Evolutionary conservation across 2,329 filamentous ascomycete genomes (phyloP).

Genomic region (Verticillium tricorpus): DNA sequence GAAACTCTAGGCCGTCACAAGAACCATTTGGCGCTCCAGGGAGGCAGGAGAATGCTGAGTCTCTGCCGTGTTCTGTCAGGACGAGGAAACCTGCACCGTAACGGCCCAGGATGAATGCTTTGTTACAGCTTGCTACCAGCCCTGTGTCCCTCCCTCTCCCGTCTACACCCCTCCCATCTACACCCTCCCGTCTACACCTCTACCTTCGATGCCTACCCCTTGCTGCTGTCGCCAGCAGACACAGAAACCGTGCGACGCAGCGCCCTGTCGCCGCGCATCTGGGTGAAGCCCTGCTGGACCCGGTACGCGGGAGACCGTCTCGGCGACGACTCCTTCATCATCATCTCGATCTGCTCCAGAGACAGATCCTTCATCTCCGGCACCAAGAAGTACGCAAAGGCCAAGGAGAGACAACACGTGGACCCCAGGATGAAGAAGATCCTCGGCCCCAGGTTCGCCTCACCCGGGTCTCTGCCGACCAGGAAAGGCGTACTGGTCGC

Average conservation of each 20-base stretch:
- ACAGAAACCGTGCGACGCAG: not conserved
- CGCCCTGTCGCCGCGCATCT: not conserved
- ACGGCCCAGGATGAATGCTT: no score
- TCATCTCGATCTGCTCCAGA: conserved; percentile 68
- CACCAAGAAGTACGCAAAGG: conserved; percentile 56
- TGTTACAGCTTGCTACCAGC: no score
- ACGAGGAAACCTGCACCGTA: no score
- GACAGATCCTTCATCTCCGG: conserved; percentile 72
- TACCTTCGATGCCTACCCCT: not conserved
- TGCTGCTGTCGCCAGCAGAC: not conserved
- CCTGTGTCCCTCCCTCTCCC: not conserved
- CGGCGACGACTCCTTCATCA: conserved; percentile 29
- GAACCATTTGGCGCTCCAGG: no score
- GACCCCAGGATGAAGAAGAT: conserved; percentile 60
- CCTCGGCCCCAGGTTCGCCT: conserved; percentile 32
- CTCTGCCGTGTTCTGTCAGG: no score
- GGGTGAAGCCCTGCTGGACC: not conserved
- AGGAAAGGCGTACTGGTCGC: conserved; percentile 67
- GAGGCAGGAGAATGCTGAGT: no score
- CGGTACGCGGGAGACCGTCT: not conserved
- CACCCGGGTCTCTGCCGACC: conserved; percentile 48
- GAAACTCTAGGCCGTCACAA: no score
- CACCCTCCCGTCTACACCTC: not conserved
- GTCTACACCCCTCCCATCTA: not conserved
- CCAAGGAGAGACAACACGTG: conserved; percentile 48